These are phyloP conservation scores for Penicillium maclennaniae DNA, from an alignment of 495 filamentous ascomycete genomes.

Conservation along the genomic window DNA sequence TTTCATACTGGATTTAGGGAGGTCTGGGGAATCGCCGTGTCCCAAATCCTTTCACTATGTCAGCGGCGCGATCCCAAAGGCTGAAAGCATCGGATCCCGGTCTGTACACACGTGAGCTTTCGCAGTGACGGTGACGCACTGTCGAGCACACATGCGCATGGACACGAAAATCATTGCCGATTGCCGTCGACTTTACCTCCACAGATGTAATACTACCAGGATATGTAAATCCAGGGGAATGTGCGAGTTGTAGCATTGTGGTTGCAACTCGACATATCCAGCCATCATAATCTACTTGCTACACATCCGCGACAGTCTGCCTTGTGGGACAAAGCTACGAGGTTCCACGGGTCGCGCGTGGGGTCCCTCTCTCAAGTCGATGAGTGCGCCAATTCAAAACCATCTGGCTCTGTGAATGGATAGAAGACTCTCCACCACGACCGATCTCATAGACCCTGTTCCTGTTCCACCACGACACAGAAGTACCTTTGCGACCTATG, in stretches of 20 bases:
- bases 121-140: neutral
- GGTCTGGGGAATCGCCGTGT: constrained; percentile 6
- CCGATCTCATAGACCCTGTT: neutral
- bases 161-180: neutral
- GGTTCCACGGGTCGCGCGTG: constrained; percentile 15
- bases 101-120: neutral
- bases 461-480: neutral
- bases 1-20: constrained; percentile 19
- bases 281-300: constrained; percentile 6
- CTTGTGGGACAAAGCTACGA: constrained; percentile 2
- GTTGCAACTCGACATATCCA: neutral
- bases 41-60: constrained; percentile 11
- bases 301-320: constrained; percentile 3
- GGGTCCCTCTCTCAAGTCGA: constrained; percentile 14
- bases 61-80: constrained; percentile 25
- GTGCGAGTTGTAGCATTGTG: neutral
- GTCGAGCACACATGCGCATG: neutral
- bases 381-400: neutral
- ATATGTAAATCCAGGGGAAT: neutral
- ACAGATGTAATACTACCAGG: neutral
- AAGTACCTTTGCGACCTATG: neutral
- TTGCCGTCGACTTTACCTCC: too few relatives aligned
- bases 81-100: constrained; percentile 4
- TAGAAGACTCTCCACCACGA: neutral
- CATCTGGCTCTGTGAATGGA: neutral